Evolutionary conservation across 768 basidiomycete genomes (phyloP).

Genomic region (Scleroderma bovista): DNA sequence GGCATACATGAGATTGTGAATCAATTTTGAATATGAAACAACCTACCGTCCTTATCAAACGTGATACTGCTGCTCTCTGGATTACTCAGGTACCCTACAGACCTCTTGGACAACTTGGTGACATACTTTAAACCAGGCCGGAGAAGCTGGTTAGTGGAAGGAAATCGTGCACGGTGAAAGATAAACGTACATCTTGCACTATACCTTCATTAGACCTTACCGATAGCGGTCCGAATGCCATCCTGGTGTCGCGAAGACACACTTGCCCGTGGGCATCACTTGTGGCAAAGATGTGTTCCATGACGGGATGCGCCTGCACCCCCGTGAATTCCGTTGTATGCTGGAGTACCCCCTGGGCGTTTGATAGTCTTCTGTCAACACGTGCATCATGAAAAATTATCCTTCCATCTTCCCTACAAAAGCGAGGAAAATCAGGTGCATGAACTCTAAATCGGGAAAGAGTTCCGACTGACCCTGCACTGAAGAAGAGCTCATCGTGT

Average conservation of each 20-base stretch:
- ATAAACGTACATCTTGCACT: slow-evolving; percentile 42
- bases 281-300: slow-evolving; percentile 66
- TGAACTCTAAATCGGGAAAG: neutral
- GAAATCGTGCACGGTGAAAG: slow-evolving; percentile 1
- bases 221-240: slow-evolving; percentile 59
- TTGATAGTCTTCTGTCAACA: slow-evolving; percentile 25
- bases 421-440: slow-evolving; percentile 10
- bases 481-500: slow-evolving; percentile 64
- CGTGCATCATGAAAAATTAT: slow-evolving; percentile 61
- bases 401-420: slow-evolving; percentile 61
- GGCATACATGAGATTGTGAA: neutral
- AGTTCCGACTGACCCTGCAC: slow-evolving; percentile 47
- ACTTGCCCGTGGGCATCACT: slow-evolving; percentile 55
- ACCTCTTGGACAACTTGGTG: slow-evolving; percentile 40
- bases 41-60: slow-evolving; percentile 63
- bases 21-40: neutral
- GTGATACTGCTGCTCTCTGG: slow-evolving; percentile 65
- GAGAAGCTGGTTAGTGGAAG: slow-evolving; percentile 11
- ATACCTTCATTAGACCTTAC: slow-evolving; percentile 46
- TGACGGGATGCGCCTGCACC: slow-evolving; percentile 60
- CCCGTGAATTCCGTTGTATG: slow-evolving; percentile 54
- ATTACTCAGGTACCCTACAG: slow-evolving; percentile 37
- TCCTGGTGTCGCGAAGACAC: slow-evolving; percentile 63
- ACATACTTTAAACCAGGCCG: slow-evolving; percentile 40
- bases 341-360: slow-evolving; percentile 49